phyloP scores from a whole-genome alignment of 2,329 filamentous ascomycete species.

The Trichoderma sp. region DNA sequence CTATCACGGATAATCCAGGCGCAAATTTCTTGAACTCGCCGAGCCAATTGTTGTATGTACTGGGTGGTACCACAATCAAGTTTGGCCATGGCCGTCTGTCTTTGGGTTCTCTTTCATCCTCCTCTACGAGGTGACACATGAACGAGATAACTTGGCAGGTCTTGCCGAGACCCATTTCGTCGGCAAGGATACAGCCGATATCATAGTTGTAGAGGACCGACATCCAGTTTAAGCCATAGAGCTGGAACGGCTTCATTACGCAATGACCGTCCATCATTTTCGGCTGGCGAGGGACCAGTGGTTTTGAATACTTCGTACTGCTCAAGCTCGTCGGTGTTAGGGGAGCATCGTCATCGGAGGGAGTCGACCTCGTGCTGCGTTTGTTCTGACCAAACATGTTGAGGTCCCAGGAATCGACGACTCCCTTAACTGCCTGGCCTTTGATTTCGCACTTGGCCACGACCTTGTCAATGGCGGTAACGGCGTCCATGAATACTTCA shows the following conservation, averaged over 20 bases:
- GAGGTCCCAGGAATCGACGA: conserved; percentile 48
- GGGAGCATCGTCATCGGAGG: conserved; percentile 37
- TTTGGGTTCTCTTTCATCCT: conserved; percentile 39
- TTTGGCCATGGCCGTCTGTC: conserved; percentile 60
- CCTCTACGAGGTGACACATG: conserved; percentile 76
- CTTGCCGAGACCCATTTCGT: conserved; percentile 97
- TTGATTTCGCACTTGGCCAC: conserved; percentile 73
- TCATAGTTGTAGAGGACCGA: conserved; percentile 74
- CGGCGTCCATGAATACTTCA: conserved; percentile 73
- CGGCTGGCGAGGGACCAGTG: conserved; percentile 62
- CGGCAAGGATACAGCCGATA: conserved; percentile 86
- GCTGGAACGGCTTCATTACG: conserved; percentile 85
- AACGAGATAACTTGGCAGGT: conserved; percentile 96
- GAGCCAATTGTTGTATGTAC: conserved; percentile 94
- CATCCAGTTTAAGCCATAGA: conserved; percentile 95
- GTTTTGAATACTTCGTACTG: conserved; percentile 34
- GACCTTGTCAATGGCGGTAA: conserved; percentile 78
- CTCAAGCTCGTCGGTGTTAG: conserved; percentile 43
- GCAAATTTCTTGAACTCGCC: conserved; percentile 87
- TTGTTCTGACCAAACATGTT: conserved; percentile 45
- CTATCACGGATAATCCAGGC: conserved; percentile 71
- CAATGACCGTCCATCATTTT: conserved; percentile 72
- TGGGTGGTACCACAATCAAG: conserved; percentile 86
- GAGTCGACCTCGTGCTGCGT: conserved; percentile 30
- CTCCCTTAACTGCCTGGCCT: conserved; percentile 54